A percentile compares a stretch with the other conserved stretches of the same genome.
These are phyloP conservation scores for Populus davidiana DNA, from an alignment of 345 rosid species.

Conservation along the genomic window DNA sequence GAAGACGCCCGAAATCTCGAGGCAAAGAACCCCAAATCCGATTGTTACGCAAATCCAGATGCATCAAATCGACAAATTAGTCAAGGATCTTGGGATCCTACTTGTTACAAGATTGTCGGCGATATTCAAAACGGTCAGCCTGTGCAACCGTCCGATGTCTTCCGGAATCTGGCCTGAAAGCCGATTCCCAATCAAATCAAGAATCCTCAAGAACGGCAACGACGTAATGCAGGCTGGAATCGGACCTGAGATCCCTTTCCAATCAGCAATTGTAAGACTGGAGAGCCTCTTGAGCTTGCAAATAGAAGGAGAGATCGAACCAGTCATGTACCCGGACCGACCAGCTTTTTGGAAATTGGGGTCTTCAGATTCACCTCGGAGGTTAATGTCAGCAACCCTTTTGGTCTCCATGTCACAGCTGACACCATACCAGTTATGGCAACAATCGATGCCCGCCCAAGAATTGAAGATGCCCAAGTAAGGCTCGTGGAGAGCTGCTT, in stretches of 20 bases:
- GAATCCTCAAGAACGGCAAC: conserved; percentile 61
- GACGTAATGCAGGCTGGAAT: conserved; percentile 64
- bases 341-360: conserved; percentile 62
- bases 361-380: conserved; percentile 88
- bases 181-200: conserved; percentile 73
- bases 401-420: conserved; percentile 65
- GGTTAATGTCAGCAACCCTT: conserved; percentile 81
- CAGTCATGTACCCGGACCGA: conserved; percentile 79
- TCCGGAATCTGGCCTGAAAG: conserved; percentile 59
- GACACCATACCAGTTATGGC: conserved; percentile 84
- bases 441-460: conserved; percentile 83
- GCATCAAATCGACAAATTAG: conserved; percentile 71
- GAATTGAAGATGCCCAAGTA: conserved; percentile 69
- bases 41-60: conserved; percentile 75
- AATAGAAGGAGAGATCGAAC: conserved; percentile 54
- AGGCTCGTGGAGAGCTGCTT: conserved; percentile 63
- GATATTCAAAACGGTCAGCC: conserved; percentile 67
- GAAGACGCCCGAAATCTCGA: conserved; percentile 45
- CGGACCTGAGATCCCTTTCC: conserved; percentile 85
- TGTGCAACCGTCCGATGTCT: conserved; percentile 53
- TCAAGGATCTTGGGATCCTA: conserved; percentile 54
- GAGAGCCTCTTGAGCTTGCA: conserved; percentile 66
- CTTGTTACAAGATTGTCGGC: conserved; percentile 77
- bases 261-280: conserved; percentile 67
- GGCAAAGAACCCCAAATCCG: conserved; percentile 57